Evolutionary conservation across 2,329 filamentous ascomycete species (phyloP).

Genomic region (Akanthomyces dipterigenus): DNA sequence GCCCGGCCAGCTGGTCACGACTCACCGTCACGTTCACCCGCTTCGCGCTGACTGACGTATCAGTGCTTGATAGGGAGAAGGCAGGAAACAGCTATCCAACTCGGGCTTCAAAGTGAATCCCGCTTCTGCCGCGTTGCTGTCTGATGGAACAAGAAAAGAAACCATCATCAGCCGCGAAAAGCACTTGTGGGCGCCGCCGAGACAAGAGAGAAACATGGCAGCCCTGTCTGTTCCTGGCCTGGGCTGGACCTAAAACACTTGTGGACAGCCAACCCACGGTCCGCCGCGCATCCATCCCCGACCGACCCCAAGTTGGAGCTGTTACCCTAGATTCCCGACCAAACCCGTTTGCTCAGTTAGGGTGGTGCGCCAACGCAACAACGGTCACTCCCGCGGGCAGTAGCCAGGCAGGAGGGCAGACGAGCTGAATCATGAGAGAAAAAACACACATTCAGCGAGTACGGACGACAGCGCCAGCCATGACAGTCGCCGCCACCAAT

Average conservation of each 20-base stretch:
- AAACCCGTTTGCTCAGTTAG: not conserved
- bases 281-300: slow-evolving; percentile 8
- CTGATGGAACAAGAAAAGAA: not conserved
- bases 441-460: not conserved
- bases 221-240: slow-evolving; percentile 5
- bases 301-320: slow-evolving; percentile 9
- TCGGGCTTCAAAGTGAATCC: slow-evolving; percentile 1
- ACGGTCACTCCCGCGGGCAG: not conserved
- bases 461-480: not conserved
- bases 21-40: not conserved
- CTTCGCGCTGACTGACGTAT: not conserved
- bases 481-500: not conserved
- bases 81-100: not conserved
- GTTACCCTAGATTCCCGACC: slow-evolving; percentile 10
- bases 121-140: not conserved
- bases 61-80: not conserved
- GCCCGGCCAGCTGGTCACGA: not conserved
- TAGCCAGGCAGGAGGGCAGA: not conserved
- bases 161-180: not conserved
- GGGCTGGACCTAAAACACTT: slow-evolving; percentile 4
- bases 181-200: not conserved
- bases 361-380: not conserved
- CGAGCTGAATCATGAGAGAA: not conserved
- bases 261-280: not conserved
- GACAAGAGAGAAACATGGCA: slow-evolving; percentile 7